A percentile compares a stretch with the other conserved stretches of the same genome.
Evolutionary conservation across 1,284 basidiomycete species (phyloP).

Genomic region (Cerrena zonata): DNA sequence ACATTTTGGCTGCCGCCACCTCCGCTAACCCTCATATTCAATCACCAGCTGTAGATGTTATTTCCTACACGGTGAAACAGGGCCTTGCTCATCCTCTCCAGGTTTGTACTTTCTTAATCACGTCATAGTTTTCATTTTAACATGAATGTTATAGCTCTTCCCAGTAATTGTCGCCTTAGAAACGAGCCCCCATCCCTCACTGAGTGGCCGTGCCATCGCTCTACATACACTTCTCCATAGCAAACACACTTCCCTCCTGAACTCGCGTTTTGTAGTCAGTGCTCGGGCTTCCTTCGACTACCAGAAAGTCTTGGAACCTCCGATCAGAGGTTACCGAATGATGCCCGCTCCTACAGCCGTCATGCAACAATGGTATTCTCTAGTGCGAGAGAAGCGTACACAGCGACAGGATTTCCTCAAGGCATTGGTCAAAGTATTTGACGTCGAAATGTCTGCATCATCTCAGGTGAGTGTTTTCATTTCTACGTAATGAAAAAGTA

Average conservation of each 20-base stretch:
- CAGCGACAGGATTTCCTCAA: slow-evolving; percentile 83
- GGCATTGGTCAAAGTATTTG: slow-evolving; percentile 75
- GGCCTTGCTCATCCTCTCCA: slow-evolving; percentile 92
- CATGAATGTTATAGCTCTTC: slow-evolving; percentile 58
- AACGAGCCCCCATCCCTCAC: slow-evolving; percentile 59
- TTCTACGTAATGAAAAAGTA: neutral
- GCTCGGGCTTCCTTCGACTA: slow-evolving; percentile 80
- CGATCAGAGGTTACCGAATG: slow-evolving; percentile 58
- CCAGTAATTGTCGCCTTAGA: slow-evolving; percentile 91
- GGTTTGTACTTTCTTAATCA: slow-evolving; percentile 37
- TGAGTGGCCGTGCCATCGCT: slow-evolving; percentile 73
- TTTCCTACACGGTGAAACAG: slow-evolving; percentile 89
- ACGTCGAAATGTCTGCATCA: slow-evolving; percentile 50
- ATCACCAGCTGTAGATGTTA: slow-evolving; percentile 80
- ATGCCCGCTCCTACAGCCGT: slow-evolving; percentile 58
- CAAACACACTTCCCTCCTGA: slow-evolving; percentile 87
- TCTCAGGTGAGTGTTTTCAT: slow-evolving; percentile 36
- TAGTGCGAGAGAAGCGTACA: slow-evolving; percentile 84
- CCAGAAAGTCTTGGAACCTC: slow-evolving; percentile 54
- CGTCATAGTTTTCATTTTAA: neutral
- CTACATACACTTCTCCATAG: slow-evolving; percentile 79
- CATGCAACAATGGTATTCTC: slow-evolving; percentile 84
- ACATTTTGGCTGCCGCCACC: slow-evolving; percentile 77
- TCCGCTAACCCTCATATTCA: slow-evolving; percentile 71
- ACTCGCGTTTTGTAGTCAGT: slow-evolving; percentile 77